A percentile compares a stretch with the other conserved stretches of the same genome.
These are phyloP conservation scores for Ceratobasidium sp. DNA, from an alignment of 1,284 basidiomycete species.

Conservation along the genomic window DNA sequence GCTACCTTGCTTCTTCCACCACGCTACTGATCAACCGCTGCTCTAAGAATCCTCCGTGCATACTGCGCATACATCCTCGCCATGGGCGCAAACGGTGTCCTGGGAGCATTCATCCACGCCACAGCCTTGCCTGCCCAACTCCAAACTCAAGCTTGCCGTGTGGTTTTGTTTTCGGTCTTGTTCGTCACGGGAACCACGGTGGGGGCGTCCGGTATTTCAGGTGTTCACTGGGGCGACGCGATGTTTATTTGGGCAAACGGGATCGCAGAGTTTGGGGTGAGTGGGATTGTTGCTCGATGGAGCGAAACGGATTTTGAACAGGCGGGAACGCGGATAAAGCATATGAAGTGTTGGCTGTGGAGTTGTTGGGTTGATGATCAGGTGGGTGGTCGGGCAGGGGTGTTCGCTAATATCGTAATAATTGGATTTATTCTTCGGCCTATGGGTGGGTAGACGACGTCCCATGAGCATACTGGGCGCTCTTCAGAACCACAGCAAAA, in stretches of 20 bases:
- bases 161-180: slow-evolving; percentile 67
- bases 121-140: slow-evolving; percentile 71
- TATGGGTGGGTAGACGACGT: no score
- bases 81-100: slow-evolving; percentile 83
- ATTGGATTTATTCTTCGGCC: no score
- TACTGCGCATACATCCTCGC: slow-evolving; percentile 85
- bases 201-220: slow-evolving; percentile 59
- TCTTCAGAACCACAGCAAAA: no score
- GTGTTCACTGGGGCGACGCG: slow-evolving; percentile 64
- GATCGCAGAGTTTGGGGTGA: slow-evolving; percentile 2
- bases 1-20: slow-evolving; percentile 74
- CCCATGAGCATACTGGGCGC: no score
- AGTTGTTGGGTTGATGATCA: slow-evolving; percentile 14
- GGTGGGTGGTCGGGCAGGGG: not conserved
- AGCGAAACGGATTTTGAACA: slow-evolving; percentile 20
- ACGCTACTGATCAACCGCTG: slow-evolving; percentile 74
- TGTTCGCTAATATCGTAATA: no score
- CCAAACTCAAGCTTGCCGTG: slow-evolving; percentile 70
- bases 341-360: slow-evolving; percentile 28
- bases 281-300: slow-evolving; percentile 20
- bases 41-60: slow-evolving; percentile 70
- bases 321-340: not conserved
- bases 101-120: slow-evolving; percentile 88
- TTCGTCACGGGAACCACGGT: slow-evolving; percentile 58
- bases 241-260: slow-evolving; percentile 76